Conservation (phyloP, 202 grass and related monocot genomes). For the Bolboschoenoplectus hybrid region DNA sequence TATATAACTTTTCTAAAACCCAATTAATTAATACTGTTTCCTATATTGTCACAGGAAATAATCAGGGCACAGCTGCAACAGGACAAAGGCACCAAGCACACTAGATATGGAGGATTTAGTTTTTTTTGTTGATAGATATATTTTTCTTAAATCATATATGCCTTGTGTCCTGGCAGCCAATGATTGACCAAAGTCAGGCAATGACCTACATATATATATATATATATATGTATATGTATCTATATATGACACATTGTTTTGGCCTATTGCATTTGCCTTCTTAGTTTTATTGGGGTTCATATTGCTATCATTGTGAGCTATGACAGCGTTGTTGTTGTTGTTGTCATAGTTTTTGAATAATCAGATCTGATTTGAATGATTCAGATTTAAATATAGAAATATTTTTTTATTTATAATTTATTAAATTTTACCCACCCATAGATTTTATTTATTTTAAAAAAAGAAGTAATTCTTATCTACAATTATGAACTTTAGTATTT, state of each 20-base stretch:
- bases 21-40: neutral
- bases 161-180: neutral
- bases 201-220: neutral
- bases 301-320: no score
- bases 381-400: no score
- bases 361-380: no score
- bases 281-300: neutral
- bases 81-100: neutral
- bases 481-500: neutral
- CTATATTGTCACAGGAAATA: neutral
- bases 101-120: neutral
- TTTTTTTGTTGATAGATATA: constrained; percentile 2
- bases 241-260: neutral
- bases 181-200: constrained; percentile 31
- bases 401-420: no score
- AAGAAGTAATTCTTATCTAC: neutral
- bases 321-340: no score
- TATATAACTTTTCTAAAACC: neutral
- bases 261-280: constrained; percentile 21
- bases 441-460: neutral
- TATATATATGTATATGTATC: neutral
- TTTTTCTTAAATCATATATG: neutral
- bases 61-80: neutral
- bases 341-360: no score
- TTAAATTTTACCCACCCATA: neutral